phyloP scores from a whole-genome alignment of 768 basidiomycete genomes.

The Suillus bovinus region DNA sequence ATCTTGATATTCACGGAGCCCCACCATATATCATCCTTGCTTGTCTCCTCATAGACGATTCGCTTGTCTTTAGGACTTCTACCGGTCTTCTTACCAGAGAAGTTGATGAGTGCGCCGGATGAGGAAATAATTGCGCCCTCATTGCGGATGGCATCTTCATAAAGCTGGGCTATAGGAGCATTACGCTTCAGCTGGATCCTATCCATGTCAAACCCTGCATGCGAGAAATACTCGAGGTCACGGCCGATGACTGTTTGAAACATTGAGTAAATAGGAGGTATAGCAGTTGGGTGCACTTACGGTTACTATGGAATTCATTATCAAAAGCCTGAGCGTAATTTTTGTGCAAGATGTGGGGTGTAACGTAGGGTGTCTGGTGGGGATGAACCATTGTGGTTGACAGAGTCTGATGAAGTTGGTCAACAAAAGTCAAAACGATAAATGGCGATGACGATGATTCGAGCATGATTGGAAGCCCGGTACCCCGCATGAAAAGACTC shows the following conservation, averaged over 20 bases:
- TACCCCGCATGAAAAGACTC: slow-evolving; percentile 3
- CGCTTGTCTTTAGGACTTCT: slow-evolving; percentile 99
- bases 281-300: slow-evolving; percentile 43
- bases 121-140: slow-evolving; percentile 98
- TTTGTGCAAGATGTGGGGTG: slow-evolving; percentile 87
- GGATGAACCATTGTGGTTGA: slow-evolving; percentile 59
- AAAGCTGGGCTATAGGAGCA: slow-evolving; percentile 84
- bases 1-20: slow-evolving; percentile 99
- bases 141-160: slow-evolving; percentile 98
- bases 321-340: slow-evolving; percentile 78
- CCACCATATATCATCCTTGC: slow-evolving; percentile 99
- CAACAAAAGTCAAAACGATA: slow-evolving; percentile 23
- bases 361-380: slow-evolving; percentile 81
- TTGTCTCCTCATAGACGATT: slow-evolving; percentile 96
- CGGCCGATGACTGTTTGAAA: slow-evolving; percentile 73
- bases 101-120: slow-evolving; percentile 97
- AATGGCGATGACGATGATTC: slow-evolving; percentile 3
- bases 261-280: slow-evolving; percentile 10
- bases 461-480: background rate
- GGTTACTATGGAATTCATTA: slow-evolving; percentile 55
- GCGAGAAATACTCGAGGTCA: slow-evolving; percentile 96
- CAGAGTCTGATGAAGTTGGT: slow-evolving; percentile 7
- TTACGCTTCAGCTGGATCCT: slow-evolving; percentile 95
- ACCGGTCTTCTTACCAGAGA: slow-evolving; percentile 99
- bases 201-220: slow-evolving; percentile 99